phyloP scores from a whole-genome alignment of 1,284 basidiomycete genomes.

The Fomitopsis palustris region DNA sequence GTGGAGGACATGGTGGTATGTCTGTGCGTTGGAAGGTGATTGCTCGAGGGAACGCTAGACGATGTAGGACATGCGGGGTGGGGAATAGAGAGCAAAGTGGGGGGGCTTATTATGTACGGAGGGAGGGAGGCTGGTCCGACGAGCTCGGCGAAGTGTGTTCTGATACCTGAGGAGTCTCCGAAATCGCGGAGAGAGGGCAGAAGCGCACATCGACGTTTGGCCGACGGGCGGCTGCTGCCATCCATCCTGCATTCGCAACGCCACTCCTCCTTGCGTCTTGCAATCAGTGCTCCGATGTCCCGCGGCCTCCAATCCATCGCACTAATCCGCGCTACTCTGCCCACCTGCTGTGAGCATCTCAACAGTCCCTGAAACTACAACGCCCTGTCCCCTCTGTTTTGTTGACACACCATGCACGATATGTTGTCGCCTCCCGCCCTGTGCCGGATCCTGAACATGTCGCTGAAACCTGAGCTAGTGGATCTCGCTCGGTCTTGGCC shows the following conservation, averaged over 20 bases:
- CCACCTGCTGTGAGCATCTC: background rate
- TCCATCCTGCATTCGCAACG: background rate
- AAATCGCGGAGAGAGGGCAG: slow-evolving; percentile 2
- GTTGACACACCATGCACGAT: background rate
- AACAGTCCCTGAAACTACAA: background rate
- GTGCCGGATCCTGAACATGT: background rate
- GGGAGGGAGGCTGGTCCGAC: background rate
- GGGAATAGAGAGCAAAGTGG: background rate
- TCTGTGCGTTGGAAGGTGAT: slow-evolving; percentile 5
- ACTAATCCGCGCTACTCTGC: background rate
- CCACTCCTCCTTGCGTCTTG: background rate
- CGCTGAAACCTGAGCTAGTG: no score
- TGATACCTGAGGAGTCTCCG: slow-evolving; percentile 7
- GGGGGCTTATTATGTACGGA: slow-evolving; percentile 4
- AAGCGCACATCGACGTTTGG: slow-evolving; percentile 1
- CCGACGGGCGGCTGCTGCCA: background rate
- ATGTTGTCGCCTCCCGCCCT: background rate
- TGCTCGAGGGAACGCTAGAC: background rate
- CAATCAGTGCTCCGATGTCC: background rate
- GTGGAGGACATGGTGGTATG: slow-evolving; percentile 3
- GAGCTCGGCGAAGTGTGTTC: slow-evolving; percentile 4
- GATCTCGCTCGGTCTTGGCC: no score
- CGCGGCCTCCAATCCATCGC: no score
- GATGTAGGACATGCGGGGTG: slow-evolving; percentile 4
- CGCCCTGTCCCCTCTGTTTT: background rate